Base-by-base conservation (phyloP, 176 grass and related monocot genomes). In the Eleusine coracana region DNA sequence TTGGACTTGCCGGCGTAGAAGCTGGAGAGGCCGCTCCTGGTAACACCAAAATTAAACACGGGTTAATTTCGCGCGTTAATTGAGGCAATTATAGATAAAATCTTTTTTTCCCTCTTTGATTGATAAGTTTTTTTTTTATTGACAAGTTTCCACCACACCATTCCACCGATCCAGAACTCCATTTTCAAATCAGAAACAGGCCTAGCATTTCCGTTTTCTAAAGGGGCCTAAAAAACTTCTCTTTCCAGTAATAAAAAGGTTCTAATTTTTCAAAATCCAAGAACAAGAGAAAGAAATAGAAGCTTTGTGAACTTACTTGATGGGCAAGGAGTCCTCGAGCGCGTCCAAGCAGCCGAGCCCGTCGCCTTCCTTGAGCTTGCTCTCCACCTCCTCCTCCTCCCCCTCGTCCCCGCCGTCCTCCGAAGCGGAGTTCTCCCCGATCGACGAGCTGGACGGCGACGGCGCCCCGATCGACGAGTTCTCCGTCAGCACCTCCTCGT, bases 1-100 rank as follows among this genome's bases (percentile, higher is more conserved):
- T 85, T 94, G 10, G 94, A 94, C 82, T 97, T 97, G 59, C 94
- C 94, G 8, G 87, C 52, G 83, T 90, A 97, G 87, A 92, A 97
- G 83, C 78, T 97, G 5, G 94, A 97, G n/a, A 97, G 75, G 14
- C 94, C 94, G 36, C 59, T 79, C 85, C 94, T 92, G 71, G 52
- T 31, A 54, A 51, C 52, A 50, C 17, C 49, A 36, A 5, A 82
- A 82, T 6, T 6, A n/a, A 56, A 54, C n/a, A 5, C 20, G 7
- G 34, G 31, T 60, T 42, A 74, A 45, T 73, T 21, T 7, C 5
- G 28, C 10, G 18, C 16, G 27, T 13, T 29, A 61, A 50, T 27
- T 39, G n/a, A 81, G 37, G 18, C 39, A 37, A 67, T 28, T 29
- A 55, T 18, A 10, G 5, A 71, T 52, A 55, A 72, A 84, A 8